phyloP scores from a whole-genome alignment of 352 stramenopile genomes.

The Albugo candida region DNA sequence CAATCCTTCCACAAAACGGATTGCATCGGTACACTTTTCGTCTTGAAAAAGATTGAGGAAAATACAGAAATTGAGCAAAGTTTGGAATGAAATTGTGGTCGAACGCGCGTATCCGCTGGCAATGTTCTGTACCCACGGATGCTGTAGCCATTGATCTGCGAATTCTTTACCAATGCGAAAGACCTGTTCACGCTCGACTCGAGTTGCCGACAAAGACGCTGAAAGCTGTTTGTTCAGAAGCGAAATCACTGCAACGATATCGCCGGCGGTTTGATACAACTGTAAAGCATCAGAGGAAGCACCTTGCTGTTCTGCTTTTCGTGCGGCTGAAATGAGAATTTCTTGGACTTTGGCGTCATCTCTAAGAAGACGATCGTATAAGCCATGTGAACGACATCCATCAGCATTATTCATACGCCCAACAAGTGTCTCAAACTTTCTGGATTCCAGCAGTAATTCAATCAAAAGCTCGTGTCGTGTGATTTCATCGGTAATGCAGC shows the following conservation, averaged over 20 bases:
- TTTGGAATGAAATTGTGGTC: constrained; percentile 63
- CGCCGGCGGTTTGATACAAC: constrained; percentile 56
- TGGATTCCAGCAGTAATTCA: constrained; percentile 59
- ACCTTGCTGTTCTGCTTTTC: constrained; percentile 52
- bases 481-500: constrained; percentile 33
- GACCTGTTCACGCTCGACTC: constrained; percentile 51
- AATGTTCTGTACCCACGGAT: constrained; percentile 59
- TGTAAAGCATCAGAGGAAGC: constrained; percentile 49
- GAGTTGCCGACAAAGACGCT: constrained; percentile 31
- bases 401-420: constrained; percentile 70
- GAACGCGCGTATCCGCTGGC: constrained; percentile 49
- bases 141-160: constrained; percentile 73
- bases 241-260: constrained; percentile 51
- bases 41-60: constrained; percentile 73
- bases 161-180: constrained; percentile 70
- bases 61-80: constrained; percentile 68
- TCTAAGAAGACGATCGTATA: constrained; percentile 51
- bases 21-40: constrained; percentile 64
- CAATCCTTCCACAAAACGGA: constrained; percentile 64
- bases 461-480: constrained; percentile 51
- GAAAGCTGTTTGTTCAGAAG: constrained; percentile 59
- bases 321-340: constrained; percentile 43
- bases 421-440: constrained; percentile 57
- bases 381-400: constrained; percentile 52
- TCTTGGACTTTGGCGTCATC: constrained; percentile 64